Base-by-base conservation (phyloP, 2,329 filamentous ascomycete genomes). In the Penicillium crustosum region DNA sequence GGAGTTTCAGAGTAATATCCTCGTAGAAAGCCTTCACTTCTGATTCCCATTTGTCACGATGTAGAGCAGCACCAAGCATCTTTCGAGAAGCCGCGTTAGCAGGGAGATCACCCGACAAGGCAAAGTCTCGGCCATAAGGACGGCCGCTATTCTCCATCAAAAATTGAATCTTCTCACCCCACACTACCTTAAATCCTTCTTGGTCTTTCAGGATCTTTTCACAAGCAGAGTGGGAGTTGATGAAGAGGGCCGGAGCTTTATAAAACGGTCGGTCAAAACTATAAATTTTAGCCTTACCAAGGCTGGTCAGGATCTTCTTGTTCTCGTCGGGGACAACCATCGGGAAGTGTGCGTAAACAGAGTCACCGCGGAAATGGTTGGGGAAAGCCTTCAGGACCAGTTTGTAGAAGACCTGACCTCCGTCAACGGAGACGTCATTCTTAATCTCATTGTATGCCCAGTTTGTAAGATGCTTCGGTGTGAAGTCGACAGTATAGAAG, bases 361-460 rank as follows among this genome's bases (percentile, higher is more conserved):
- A 81, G 59, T 79, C 74, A 0, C 76, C 76, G 27, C 75, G 71
- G 66, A 78, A 81, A 66, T 77, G 78, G 55, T 80, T 77, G 4
- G 81, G 81, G 55, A 83, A 75, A 2, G 80, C 78, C 49, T 80
- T 74, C 57, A 82, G 72, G 58, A 81, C 76, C n/a, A 82, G 72
- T 64, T 81, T 82, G 69, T 82, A 82, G 61, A 82, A 77, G 51
- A 80, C 76, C 48, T 79, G 79, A 41, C 80, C 80, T 43, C 80
- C 75, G 50, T 81, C 79, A 49, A 82, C 75, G 2, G 71, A 68
- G 5, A 72, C 64, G 57, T 81, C 75, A 33, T 72, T 76, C 42
- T 74, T 72, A 23, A 78, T 77, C 59, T 79, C 75, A 23, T 68
- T 75, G 61, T 72, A 78, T 8, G 76, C 78, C 78, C 78, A 80